Evolutionary conservation across 768 basidiomycete species (phyloP), one percentile per base, ranked within the genome.

Genomic region (Collybiopsis confluens): DNA sequence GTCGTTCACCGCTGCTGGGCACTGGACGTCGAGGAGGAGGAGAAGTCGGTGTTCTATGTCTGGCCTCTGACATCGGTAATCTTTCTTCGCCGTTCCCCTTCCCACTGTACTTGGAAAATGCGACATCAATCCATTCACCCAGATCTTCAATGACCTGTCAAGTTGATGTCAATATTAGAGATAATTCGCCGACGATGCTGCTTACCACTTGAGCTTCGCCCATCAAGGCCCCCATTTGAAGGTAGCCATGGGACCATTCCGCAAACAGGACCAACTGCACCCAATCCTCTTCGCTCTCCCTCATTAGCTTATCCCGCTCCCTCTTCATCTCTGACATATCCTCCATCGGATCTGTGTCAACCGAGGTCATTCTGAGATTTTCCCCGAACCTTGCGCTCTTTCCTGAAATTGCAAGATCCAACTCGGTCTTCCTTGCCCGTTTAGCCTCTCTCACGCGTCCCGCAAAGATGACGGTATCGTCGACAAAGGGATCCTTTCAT

Each of bases 391-490:
- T 73, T 4, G 80, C 80, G 60, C 84, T 82, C 70, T 80, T 80
- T n/a, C 81, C 80, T 1, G 76, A 75, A 28, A 85, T 69, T 43
- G 72, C 69, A 41, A 84, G 64, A 59, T 88, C 84, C 5, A 95
- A 77, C 61, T 93, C 88, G 15, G 75, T 71, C 67, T 85, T 89
- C 30, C 91, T 82, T 9, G 83, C 82, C 21, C 90, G 82, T 71
- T 98, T 99, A 15, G 97, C 96, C 65, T 98, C 92, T 24, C 96
- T 78, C n/a, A 99, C 77, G 27, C 91, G 85, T 13, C 95, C 96
- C 2, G 94, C 91, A 62, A 98, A 96, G 61, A 98, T 92, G 58
- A 99, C 88, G 0, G 93, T 98, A 66, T 98, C 97, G 68, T 99
- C 97, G 21, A 97, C 93, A 62, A 99, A 92, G 0, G 96, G 92